phyloP scores from a whole-genome alignment of 2,329 filamentous ascomycete genomes.

The Ophiostoma ips region DNA sequence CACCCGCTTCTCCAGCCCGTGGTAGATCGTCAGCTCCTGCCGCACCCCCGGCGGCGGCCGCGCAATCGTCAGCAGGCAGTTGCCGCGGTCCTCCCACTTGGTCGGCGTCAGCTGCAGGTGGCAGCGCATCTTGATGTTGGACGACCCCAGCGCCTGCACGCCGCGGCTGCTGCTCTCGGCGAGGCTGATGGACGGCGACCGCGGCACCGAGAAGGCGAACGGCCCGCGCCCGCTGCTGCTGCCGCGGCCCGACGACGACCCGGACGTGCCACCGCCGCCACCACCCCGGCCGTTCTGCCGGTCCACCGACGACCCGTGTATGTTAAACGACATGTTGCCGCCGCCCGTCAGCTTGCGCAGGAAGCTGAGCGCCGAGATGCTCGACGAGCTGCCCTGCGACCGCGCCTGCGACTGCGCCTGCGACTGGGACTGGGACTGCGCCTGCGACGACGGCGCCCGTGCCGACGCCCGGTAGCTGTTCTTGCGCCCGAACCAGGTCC shows the following conservation, averaged over 20 bases:
- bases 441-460: slow-evolving; percentile 46
- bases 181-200: slow-evolving; percentile 44
- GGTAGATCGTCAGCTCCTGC: slow-evolving; percentile 44
- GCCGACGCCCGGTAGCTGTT: slow-evolving; percentile 51
- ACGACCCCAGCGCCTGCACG: slow-evolving; percentile 48
- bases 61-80: slow-evolving; percentile 70
- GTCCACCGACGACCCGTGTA: slow-evolving; percentile 63
- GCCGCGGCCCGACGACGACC: slow-evolving; percentile 32
- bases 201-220: slow-evolving; percentile 25
- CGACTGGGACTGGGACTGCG: too few species aligned
- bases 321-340: slow-evolving; percentile 57
- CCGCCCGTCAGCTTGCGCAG: slow-evolving; percentile 64
- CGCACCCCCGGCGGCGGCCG: slow-evolving; percentile 51
- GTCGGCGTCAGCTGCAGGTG: slow-evolving; percentile 63
- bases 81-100: slow-evolving; percentile 87
- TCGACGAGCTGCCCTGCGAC: slow-evolving; percentile 56
- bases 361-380: slow-evolving; percentile 58
- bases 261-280: slow-evolving; percentile 34
- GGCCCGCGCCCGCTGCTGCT: slow-evolving; percentile 15
- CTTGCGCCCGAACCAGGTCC: slow-evolving; percentile 48
- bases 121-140: slow-evolving; percentile 73
- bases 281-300: slow-evolving; percentile 34
- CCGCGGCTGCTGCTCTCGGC: slow-evolving; percentile 34
- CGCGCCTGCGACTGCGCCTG: too few species aligned
- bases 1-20: slow-evolving; percentile 71